These are phyloP conservation scores for Peronospora tabacina DNA, from an alignment of 352 stramenopile species.

Conservation along the genomic window DNA sequence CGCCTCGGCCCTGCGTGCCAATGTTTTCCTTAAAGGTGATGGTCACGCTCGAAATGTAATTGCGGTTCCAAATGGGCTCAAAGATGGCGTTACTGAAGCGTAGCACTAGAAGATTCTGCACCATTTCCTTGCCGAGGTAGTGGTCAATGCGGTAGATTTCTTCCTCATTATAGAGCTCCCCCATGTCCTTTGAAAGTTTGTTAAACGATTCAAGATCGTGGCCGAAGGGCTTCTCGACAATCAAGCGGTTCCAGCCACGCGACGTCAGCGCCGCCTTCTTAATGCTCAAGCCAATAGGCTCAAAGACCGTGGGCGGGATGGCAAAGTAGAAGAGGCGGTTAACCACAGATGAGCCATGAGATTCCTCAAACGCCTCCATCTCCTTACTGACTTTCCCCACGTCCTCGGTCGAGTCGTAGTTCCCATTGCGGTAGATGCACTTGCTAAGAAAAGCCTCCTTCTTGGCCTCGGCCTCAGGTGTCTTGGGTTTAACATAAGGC, in stretches of 20 bases:
- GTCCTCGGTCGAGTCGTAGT: conserved; percentile 81
- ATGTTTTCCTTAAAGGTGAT: conserved; percentile 98
- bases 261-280: conserved; percentile 84
- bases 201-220: conserved; percentile 91
- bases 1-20: conserved; percentile 90
- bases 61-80: conserved; percentile 94
- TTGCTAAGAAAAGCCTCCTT: conserved; percentile 70
- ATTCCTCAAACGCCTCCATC: conserved; percentile 57
- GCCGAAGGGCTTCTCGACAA: conserved; percentile 98
- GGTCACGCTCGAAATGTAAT: conserved; percentile 93
- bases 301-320: conserved; percentile 95
- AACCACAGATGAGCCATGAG: conserved; percentile 37
- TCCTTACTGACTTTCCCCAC: conserved; percentile 65
- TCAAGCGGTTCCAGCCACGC: conserved; percentile 91
- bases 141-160: conserved; percentile 97
- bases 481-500: conserved; percentile 55
- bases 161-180: conserved; percentile 71
- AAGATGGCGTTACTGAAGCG: conserved; percentile 97
- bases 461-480: conserved; percentile 35
- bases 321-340: conserved; percentile 96
- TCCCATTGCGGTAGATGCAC: conserved; percentile 69
- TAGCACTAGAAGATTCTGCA: conserved; percentile 95
- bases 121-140: conserved; percentile 96
- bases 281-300: conserved; percentile 89
- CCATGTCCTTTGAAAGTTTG: conserved; percentile 86